Base-by-base conservation (phyloP, 148 eudicot species). In the Rhododendron kiyosumense region DNA sequence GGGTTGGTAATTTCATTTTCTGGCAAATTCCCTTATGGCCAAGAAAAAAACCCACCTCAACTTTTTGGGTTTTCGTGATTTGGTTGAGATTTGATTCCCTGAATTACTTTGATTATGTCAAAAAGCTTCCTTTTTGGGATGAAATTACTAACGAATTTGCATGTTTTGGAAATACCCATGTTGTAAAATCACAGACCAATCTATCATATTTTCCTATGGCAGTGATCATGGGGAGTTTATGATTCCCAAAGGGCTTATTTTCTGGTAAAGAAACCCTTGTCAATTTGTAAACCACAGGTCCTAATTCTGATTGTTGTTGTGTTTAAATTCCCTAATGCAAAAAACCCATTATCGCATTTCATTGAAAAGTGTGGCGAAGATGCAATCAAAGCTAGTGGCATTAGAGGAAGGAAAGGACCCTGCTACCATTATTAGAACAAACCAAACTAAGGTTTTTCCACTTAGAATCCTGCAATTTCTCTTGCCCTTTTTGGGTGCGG, bases 401-500 rank as follows among this genome's bases (percentile, higher is more conserved):
- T 78, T 87, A 32, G 92, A 87, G 83, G 88, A 91, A 75, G 88
- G 83, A 30, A 88, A 88, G 84, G 84, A 63, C 38, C 67, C 83
- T 41, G 26, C 59, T 28, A 9, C 28, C 1, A 84, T 10, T 51
- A 80, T n/a, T 41, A 82, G 48, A 63, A 57, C 84, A 71, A 84
- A 30, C 75, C 92, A 86, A 65, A 38, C 84, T 59, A 86, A 76
- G 87, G 85, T 38, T 59, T 80, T 82, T 22, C 84, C 91, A 11
- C 30, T 85, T 69, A 85, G 87, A 86, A 46, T 89, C 82, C 81
- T 91, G 32, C 88, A 85, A 48, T 73, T 89, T 79, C 78, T 91
- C 6, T 77, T 87, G 81, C 24, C 84, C 17, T 87, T 89, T 61
- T 81, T 88, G 41, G 84, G 85, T 22, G 46, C 87, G 59, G 90